Conservation (phyloP, 805 yeast genomes). For the Candida mattraensis region DNA sequence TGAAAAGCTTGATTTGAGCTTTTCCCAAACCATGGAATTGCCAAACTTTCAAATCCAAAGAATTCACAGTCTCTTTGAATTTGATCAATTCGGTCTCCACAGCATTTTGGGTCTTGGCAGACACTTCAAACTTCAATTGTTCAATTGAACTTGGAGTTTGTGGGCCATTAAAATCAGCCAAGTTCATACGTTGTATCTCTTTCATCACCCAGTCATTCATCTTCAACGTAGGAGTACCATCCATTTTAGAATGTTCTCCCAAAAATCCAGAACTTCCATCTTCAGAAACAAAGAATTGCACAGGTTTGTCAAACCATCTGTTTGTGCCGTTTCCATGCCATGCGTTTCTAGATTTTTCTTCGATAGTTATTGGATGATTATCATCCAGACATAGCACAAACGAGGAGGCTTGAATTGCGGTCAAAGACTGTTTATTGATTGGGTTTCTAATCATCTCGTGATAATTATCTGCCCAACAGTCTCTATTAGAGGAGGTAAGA, state of each 20-base stretch:
- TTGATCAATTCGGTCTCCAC: conserved; percentile 56
- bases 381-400: conserved; percentile 83
- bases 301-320: conserved; percentile 89
- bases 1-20: conserved; percentile 76
- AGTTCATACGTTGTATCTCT: conserved; percentile 45
- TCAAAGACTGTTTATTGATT: conserved; percentile 57
- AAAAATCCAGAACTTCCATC: conserved; percentile 90
- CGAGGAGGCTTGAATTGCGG: conserved; percentile 71
- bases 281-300: conserved; percentile 76
- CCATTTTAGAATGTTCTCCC: conserved; percentile 98
- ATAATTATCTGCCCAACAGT: conserved; percentile 69
- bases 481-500: conserved; percentile 83
- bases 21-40: conserved; percentile 86
- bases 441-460: conserved; percentile 58
- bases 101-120: conserved; percentile 47
- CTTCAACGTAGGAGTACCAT: conserved; percentile 92
- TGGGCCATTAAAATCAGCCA: conserved; percentile 16
- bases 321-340: conserved; percentile 97
- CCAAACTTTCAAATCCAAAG: conserved; percentile 77
- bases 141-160: conserved; percentile 8
- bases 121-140: conserved; percentile 57
- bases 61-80: conserved; percentile 52
- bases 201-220: conserved; percentile 74
- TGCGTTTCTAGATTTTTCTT: conserved; percentile 76
- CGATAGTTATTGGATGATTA: conserved; percentile 66